Conservation (phyloP, 2,329 filamentous ascomycete genomes). For the Aspergillus latus region DNA sequence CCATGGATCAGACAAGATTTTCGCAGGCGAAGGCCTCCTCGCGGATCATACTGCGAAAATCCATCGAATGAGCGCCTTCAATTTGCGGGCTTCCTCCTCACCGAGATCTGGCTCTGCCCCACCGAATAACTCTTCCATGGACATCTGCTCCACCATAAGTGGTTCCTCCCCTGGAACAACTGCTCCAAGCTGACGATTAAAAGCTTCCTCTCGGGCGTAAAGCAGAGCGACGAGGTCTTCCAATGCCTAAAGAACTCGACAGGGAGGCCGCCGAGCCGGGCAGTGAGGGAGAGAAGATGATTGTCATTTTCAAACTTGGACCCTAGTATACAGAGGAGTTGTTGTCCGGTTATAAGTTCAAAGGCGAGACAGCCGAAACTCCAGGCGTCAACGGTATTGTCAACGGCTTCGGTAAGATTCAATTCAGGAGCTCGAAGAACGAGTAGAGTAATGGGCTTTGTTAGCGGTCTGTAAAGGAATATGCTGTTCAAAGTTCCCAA, state of each 20-base stretch:
- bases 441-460: constrained; percentile 24
- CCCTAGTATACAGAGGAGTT: constrained; percentile 24
- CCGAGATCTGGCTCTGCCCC: constrained; percentile 24
- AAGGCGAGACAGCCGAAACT: constrained; percentile 34
- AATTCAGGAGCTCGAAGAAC: constrained; percentile 31
- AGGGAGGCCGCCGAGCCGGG: constrained; percentile 27
- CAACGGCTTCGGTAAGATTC: constrained; percentile 26
- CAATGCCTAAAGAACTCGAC: constrained; percentile 26
- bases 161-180: constrained; percentile 23
- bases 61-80: constrained; percentile 28
- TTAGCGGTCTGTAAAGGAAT: constrained; percentile 26
- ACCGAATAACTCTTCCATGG: constrained; percentile 28
- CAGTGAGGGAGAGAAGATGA: constrained; percentile 29
- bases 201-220: constrained; percentile 22
- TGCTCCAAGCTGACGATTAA: constrained; percentile 23
- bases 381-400: constrained; percentile 31
- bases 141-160: constrained; percentile 22
- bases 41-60: constrained; percentile 32
- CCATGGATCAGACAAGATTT: constrained; percentile 33
- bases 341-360: constrained; percentile 32
- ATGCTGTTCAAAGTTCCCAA: constrained; percentile 19
- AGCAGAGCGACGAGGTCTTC: constrained; percentile 29
- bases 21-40: constrained; percentile 28
- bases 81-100: constrained; percentile 25
- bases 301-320: constrained; percentile 29